A percentile compares a stretch with the other conserved stretches of the same genome.
phyloP scores from a whole-genome alignment of 768 basidiomycete species.

The Mycena crocata region DNA sequence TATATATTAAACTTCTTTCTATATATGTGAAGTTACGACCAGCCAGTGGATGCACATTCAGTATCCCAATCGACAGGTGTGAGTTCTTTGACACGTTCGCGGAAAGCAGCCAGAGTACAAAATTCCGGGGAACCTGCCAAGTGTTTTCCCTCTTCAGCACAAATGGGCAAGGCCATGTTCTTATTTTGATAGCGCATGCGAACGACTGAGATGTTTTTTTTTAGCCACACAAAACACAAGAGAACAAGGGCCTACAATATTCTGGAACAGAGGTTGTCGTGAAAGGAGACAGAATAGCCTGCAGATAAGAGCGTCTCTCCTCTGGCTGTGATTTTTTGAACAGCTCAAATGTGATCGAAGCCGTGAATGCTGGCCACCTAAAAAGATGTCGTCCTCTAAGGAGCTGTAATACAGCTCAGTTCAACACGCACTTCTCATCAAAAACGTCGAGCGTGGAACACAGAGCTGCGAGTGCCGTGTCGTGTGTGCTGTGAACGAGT shows the following conservation, averaged over 20 bases:
- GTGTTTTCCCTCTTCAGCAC: conserved; percentile 75
- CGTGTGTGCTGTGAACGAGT: conserved; percentile 78
- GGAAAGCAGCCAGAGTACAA: conserved; percentile 76
- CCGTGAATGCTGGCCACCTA: conserved; percentile 83
- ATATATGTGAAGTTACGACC: conserved; percentile 1
- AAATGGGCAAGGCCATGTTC: conserved; percentile 70
- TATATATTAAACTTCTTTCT: not conserved
- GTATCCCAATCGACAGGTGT: conserved; percentile 74
- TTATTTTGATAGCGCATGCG: conserved; percentile 85
- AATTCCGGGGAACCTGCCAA: conserved; percentile 78
- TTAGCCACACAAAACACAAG: too few species aligned
- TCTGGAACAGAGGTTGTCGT: conserved; percentile 45
- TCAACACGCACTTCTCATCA: conserved; percentile 67
- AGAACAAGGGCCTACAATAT: conserved; percentile 52
- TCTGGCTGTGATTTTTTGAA: conserved; percentile 56
- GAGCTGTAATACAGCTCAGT: not conserved
- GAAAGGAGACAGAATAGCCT: conserved; percentile 56
- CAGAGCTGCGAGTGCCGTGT: conserved; percentile 75
- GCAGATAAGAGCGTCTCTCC: conserved; percentile 42
- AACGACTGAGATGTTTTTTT: conserved; percentile 68
- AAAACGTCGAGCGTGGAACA: conserved; percentile 76
- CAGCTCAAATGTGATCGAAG: conserved; percentile 79
- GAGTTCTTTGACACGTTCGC: conserved; percentile 68
- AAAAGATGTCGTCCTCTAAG: conserved; percentile 1
- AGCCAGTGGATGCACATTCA: conserved; percentile 64